Base-by-base conservation (phyloP, 139 green algal genomes). In the Chlorokybus atmophyticus region DNA sequence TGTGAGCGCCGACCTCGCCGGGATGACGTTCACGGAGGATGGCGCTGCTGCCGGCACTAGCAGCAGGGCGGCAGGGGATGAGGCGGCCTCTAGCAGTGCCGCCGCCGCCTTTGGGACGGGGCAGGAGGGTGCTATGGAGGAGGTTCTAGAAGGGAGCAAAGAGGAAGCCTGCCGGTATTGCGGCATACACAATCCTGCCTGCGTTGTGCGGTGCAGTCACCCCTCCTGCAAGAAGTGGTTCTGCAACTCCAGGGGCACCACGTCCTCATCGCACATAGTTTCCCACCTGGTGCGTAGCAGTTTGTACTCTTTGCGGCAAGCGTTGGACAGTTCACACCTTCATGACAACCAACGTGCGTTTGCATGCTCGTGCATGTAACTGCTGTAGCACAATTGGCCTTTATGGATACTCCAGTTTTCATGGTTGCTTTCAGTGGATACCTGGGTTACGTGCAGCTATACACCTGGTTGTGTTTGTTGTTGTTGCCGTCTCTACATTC, bases 151-250 rank as follows among this genome's bases (percentile, higher is more conserved):
- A n/a, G n/a, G n/a, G n/a, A n/a, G n/a, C n/a, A n/a, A n/a, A 23
- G 47, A 66, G 54, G 27, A 68, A 28, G 71, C 71, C n/a, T 77
- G 64, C 74, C 85, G 80, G 53, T 98, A 97, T 68, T 98, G 90
- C 66, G 90, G 87, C 29, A 85, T 95, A 29, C 72, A 84, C 60
- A 93, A 85, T 56, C 77, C 90, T 0, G 71, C 82, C 0, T 86
- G 73, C 54, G 90, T 98, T 4, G 90, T 87, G 23, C 87, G 88
- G 58, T 98, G 90, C 77, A 55, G 92, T 7, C 74, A 62, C 4
- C 92, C 70, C 10, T 60, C 57, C 14, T 71, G 62, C 41, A 76
- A 78, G 38, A 94, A 94, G 44, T 93, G 85, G 79, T 96, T 95
- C 50, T 97, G 89, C 76, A 96, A 97, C 71, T 83, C 76, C 1